Evolutionary conservation across 768 basidiomycete species (phyloP).

Genomic region (Mycena kentingensis): DNA sequence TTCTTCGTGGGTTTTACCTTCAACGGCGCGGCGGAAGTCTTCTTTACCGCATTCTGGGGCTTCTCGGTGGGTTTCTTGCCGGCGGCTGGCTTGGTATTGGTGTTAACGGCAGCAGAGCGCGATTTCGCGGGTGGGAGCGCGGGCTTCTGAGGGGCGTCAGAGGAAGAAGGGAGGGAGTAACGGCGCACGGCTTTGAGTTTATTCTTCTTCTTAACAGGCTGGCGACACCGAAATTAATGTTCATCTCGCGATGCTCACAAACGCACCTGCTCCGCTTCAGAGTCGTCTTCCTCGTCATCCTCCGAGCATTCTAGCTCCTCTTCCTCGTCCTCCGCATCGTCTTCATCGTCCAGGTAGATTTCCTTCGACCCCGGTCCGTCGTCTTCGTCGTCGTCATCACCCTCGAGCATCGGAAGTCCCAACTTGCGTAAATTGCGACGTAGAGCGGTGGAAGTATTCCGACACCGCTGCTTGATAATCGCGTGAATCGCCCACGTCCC

Average conservation of each 20-base stretch:
- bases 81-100: too few relatives aligned
- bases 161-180: too few relatives aligned
- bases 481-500: background rate
- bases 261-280: background rate
- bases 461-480: background rate
- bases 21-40: too few relatives aligned
- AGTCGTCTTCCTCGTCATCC: background rate
- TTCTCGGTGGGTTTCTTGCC: too few relatives aligned
- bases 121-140: too few relatives aligned
- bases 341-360: background rate
- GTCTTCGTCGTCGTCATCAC: background rate
- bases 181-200: too few relatives aligned
- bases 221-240: background rate
- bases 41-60: too few relatives aligned
- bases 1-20: too few relatives aligned
- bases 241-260: background rate
- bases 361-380: too few relatives aligned
- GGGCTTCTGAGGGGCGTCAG: too few relatives aligned
- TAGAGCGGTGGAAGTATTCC: background rate
- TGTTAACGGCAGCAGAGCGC: too few relatives aligned
- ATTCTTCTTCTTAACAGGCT: too few relatives aligned
- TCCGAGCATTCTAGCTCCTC: background rate
- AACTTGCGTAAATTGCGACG: background rate
- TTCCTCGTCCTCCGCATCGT: background rate
- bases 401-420: background rate